phyloP scores from a whole-genome alignment of 441 rosid genomes.

The Syzygium syzygioides region DNA sequence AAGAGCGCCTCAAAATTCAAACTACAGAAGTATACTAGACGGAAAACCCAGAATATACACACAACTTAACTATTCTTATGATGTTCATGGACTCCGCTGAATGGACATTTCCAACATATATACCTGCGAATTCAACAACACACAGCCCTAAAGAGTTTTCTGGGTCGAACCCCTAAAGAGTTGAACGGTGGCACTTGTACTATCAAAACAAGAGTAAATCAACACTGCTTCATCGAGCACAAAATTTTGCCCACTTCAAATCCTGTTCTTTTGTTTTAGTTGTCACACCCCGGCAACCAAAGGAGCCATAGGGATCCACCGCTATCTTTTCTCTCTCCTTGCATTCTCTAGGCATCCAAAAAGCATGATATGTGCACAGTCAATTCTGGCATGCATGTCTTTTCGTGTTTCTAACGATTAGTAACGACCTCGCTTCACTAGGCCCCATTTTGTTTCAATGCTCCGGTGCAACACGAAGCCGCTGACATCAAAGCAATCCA shows the following conservation, averaged over 20 bases:
- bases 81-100: not conserved
- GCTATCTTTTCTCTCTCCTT: not conserved
- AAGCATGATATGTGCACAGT: not conserved
- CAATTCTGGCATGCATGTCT: not conserved
- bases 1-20: not conserved
- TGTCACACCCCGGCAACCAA: not conserved
- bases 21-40: not conserved
- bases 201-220: not conserved
- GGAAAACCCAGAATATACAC: not conserved
- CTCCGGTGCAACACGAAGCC: not conserved
- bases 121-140: not conserved
- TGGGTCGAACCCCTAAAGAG: not conserved
- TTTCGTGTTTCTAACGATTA: not conserved
- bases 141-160: not conserved
- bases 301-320: not conserved
- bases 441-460: not conserved
- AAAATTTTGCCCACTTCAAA: not conserved
- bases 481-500: not conserved
- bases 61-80: not conserved
- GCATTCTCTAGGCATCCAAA: not conserved
- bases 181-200: not conserved
- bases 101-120: not conserved
- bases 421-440: not conserved
- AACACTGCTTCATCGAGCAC: not conserved
- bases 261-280: not conserved